Base-by-base conservation (phyloP, 352 stramenopile species). In the Phytopythium kandeliae region DNA sequence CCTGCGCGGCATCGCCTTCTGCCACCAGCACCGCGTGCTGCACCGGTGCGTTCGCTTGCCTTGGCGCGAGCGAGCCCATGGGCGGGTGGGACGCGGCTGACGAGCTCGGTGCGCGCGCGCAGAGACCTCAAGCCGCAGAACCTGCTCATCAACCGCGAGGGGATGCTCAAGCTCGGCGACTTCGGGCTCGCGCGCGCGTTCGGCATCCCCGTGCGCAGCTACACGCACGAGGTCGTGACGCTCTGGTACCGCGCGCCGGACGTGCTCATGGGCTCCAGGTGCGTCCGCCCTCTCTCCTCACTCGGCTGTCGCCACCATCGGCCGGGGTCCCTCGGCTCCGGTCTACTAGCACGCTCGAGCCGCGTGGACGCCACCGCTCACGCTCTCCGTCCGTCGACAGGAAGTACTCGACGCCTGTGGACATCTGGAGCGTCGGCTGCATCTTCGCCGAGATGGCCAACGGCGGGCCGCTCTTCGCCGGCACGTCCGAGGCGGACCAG, bases 141-240 rank as follows among this genome's bases (percentile, higher is more conserved):
- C 60, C 62, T 99, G 57, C 78, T 99, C 19, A 98, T 99, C 71
- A 99, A 99, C 70, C 85, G 91, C 11, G 92, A 98, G 58, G 95
- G 96, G 35, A 91, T 98, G 48, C 81, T 99, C 17, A 99, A 99
- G 70, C 83, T 99, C n/a, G 97, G 95, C 16, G 98, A 99, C 66
- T 99, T 99, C 86, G 98, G 98, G 19, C 77, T 99, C n/a, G 97
- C 97, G 24, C 75, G 98, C 44, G 97, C 97, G 16, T 99, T 99
- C 82, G 97, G 96, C 28, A 99, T 99, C 58, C 97, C 97, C 24
- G 96, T 99, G 44, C 78, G 97, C 62, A 89, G 73, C 60, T 99
- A 98, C 67, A 99, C 97, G 9, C 97, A 99, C 68, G 97, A 99
- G 69, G 97, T 99, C 42, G 97, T 99, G n/a, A 99, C 97, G 48